phyloP scores from a whole-genome alignment of 768 basidiomycete species.

The Pulveroboletus sp. region DNA sequence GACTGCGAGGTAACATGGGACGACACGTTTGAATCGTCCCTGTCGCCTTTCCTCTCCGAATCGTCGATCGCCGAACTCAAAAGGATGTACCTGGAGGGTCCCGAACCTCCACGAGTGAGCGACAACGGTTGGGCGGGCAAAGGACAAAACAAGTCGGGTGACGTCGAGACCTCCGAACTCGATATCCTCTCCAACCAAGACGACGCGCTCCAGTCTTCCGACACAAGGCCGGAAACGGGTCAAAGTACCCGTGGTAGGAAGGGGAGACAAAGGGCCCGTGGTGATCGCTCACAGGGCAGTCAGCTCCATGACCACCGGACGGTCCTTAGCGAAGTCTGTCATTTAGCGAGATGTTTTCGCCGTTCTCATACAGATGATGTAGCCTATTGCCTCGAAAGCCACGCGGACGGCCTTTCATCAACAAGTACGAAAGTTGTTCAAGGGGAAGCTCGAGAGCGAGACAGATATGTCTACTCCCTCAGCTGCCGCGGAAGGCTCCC shows the following conservation, averaged over 20 bases:
- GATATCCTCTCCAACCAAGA: slow-evolving; percentile 5
- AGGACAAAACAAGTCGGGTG: slow-evolving; percentile 31
- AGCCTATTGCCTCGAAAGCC: slow-evolving; percentile 84
- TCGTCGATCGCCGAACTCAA: slow-evolving; percentile 60
- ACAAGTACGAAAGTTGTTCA: slow-evolving; percentile 73
- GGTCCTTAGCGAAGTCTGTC: slow-evolving; percentile 77
- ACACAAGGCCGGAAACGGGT: slow-evolving; percentile 36
- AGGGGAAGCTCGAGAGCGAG: slow-evolving; percentile 80
- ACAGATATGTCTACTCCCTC: slow-evolving; percentile 54
- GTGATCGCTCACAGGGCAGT: slow-evolving; percentile 38
- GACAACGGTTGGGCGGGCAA: slow-evolving; percentile 74
- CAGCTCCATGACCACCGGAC: slow-evolving; percentile 63
- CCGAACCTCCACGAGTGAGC: slow-evolving; percentile 66
- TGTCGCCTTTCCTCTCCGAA: slow-evolving; percentile 62
- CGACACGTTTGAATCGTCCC: slow-evolving; percentile 48
- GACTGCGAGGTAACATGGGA: slow-evolving; percentile 56
- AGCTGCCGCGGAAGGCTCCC: slow-evolving; percentile 61
- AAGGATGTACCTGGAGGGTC: slow-evolving; percentile 75
- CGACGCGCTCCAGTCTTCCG: slow-evolving; percentile 22
- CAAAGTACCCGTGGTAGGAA: slow-evolving; percentile 40
- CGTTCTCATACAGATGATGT: slow-evolving; percentile 13
- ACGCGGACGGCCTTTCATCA: slow-evolving; percentile 81
- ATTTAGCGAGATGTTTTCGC: slow-evolving; percentile 14
- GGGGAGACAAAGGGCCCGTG: slow-evolving; percentile 43
- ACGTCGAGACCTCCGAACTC: slow-evolving; percentile 16